phyloP scores from a whole-genome alignment of 768 basidiomycete genomes.

The Stropharia rugosoannulata region DNA sequence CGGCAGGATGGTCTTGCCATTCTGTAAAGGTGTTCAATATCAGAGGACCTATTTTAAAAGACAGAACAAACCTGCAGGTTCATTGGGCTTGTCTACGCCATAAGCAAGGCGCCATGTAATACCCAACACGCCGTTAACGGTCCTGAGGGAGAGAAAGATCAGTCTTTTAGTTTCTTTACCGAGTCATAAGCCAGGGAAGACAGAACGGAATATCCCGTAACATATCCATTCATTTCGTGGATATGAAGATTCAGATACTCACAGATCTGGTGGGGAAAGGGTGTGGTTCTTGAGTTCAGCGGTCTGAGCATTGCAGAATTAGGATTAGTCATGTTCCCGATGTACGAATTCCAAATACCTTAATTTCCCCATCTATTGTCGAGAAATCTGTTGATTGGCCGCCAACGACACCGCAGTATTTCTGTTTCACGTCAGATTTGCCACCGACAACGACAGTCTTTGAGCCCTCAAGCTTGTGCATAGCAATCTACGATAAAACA shows the following conservation, averaged over 20 bases:
- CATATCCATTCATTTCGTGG: background rate
- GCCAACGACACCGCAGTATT: conserved; percentile 64
- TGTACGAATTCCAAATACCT: conserved; percentile 28
- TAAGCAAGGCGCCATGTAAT: conserved; percentile 64
- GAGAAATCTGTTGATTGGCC: conserved; percentile 62
- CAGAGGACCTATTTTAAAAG: background rate
- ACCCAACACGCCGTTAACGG: conserved; percentile 56
- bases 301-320: conserved; percentile 29
- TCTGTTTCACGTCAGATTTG: conserved; percentile 44
- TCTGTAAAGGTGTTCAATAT: conserved; percentile 27
- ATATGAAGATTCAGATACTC: conserved; percentile 15
- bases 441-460: conserved; percentile 59
- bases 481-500: conserved; percentile 43
- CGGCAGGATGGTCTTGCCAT: conserved; percentile 60
- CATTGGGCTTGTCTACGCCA: conserved; percentile 47
- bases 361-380: conserved; percentile 60
- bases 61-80: conserved; percentile 51
- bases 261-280: conserved; percentile 63
- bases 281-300: conserved; percentile 50
- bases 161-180: background rate
- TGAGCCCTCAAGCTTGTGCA: conserved; percentile 56
- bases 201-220: background rate
- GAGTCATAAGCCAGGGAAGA: too few species aligned
- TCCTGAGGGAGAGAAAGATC: conserved; percentile 24
- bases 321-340: background rate